Conservation (phyloP, 2,329 filamentous ascomycete species). For the Fusarium mexicanum region DNA sequence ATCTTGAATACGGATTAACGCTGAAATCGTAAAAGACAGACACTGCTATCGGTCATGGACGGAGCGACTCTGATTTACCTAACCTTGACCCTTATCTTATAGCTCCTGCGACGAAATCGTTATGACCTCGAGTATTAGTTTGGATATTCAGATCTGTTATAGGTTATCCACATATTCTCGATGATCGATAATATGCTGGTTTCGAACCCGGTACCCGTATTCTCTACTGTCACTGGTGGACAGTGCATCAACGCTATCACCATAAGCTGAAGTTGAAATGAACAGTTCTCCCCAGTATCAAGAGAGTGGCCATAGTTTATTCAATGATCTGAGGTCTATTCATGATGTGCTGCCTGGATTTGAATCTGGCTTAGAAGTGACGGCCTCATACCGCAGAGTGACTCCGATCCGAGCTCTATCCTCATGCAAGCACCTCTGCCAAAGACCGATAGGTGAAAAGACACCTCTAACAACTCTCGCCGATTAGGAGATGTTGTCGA, state of each 20-base stretch:
- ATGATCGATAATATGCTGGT: background rate
- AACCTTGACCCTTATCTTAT: too few species aligned
- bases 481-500: fast-evolving
- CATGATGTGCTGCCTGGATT: too few species aligned
- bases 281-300: too few species aligned
- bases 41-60: fast-evolving
- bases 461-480: too few species aligned
- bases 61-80: background rate
- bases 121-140: fast-evolving
- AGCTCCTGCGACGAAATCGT: fast-evolving
- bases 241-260: background rate
- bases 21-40: fast-evolving
- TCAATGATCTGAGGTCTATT: fast-evolving
- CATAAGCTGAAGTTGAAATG: too few species aligned
- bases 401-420: background rate
- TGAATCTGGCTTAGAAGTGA: too few species aligned
- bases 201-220: too few species aligned
- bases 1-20: too few species aligned
- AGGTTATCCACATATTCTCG: fast-evolving
- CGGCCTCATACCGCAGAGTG: background rate
- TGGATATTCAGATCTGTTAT: fast-evolving
- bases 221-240: too few species aligned
- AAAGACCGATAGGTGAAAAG: background rate
- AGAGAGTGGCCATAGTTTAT: too few species aligned
- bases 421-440: background rate